A percentile compares a stretch with the other conserved stretches of the same genome.
Conservation (phyloP, 495 filamentous ascomycete species). For the Aspergillus egyptiacus region DNA sequence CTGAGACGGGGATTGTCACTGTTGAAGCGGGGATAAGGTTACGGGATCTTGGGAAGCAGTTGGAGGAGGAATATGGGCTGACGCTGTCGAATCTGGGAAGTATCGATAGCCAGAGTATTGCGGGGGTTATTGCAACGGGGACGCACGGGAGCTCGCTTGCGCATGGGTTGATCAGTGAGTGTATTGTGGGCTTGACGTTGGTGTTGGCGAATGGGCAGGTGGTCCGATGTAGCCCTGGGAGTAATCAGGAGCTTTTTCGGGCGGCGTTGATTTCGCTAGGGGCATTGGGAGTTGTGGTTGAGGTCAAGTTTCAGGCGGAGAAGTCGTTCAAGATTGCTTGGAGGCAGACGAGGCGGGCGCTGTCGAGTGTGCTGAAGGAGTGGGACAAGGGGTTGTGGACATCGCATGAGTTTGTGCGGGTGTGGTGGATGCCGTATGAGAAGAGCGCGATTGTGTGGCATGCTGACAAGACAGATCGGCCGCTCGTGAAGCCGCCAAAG, state of each 20-base stretch:
- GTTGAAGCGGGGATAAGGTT: constrained; percentile 84
- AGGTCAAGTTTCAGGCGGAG: constrained; percentile 76
- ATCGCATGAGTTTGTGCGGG: constrained; percentile 76
- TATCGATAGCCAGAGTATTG: constrained; percentile 91
- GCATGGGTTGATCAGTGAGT: constrained; percentile 79
- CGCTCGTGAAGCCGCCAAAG: constrained; percentile 38
- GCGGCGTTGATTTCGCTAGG: constrained; percentile 84
- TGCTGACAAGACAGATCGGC: constrained; percentile 64
- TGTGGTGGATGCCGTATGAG: constrained; percentile 97
- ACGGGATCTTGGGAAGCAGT: constrained; percentile 56
- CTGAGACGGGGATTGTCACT: constrained; percentile 55
- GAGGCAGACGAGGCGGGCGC: constrained; percentile 69
- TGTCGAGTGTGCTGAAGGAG: constrained; percentile 57
- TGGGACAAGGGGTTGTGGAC: constrained; percentile 81
- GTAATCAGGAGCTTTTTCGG: constrained; percentile 75
- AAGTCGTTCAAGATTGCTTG: constrained; percentile 75
- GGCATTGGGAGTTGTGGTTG: constrained; percentile 82
- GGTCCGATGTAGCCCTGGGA: constrained; percentile 62
- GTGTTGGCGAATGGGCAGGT: constrained; percentile 77
- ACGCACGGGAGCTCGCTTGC: constrained; percentile 84
- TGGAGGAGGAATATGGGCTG: constrained; percentile 66
- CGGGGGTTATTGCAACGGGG: constrained; percentile 84
- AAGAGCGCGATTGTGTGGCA: constrained; percentile 80
- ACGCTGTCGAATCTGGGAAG: constrained; percentile 86
- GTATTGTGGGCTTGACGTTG: constrained; percentile 64